Conservation (phyloP, 164 flowering plant genomes). For the Magnolia changhungtana region DNA sequence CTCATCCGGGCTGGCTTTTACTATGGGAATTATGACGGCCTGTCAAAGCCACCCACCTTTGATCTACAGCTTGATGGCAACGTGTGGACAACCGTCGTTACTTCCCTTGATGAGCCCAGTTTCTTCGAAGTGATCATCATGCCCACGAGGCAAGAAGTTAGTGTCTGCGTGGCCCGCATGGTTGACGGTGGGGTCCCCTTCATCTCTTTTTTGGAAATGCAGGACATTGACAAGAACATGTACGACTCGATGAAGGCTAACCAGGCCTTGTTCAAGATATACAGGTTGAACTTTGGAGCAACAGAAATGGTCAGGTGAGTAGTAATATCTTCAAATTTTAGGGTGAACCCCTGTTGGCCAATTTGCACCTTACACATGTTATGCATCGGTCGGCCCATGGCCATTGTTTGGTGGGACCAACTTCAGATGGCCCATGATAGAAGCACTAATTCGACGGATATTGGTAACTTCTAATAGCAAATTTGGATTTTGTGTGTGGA, state of each 20-base stretch:
- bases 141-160: background rate
- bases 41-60: slow-evolving; percentile 14
- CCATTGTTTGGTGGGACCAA: too few species aligned
- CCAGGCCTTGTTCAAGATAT: slow-evolving; percentile 13
- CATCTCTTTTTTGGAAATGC: slow-evolving; percentile 13
- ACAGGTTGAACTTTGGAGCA: slow-evolving; percentile 14
- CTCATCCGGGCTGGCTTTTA: slow-evolving; percentile 15
- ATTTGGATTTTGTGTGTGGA: too few species aligned
- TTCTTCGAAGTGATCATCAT: slow-evolving; percentile 9
- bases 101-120: background rate
- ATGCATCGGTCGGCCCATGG: too few species aligned
- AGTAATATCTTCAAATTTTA: background rate
- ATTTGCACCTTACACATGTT: too few species aligned
- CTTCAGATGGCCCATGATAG: too few species aligned
- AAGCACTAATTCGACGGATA: too few species aligned
- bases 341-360: too few species aligned
- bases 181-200: slow-evolving; percentile 12
- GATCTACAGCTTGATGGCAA: slow-evolving; percentile 23
- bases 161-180: slow-evolving; percentile 14
- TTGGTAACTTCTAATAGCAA: too few species aligned
- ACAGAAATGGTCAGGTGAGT: background rate
- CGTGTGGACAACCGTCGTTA: slow-evolving; percentile 16
- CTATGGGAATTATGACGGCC: slow-evolving; percentile 26
- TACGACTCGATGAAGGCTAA: slow-evolving; percentile 10
- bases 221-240: slow-evolving; percentile 5